Base-by-base conservation (phyloP, 139 green algal species). In the Mychonastes homosphaera region DNA sequence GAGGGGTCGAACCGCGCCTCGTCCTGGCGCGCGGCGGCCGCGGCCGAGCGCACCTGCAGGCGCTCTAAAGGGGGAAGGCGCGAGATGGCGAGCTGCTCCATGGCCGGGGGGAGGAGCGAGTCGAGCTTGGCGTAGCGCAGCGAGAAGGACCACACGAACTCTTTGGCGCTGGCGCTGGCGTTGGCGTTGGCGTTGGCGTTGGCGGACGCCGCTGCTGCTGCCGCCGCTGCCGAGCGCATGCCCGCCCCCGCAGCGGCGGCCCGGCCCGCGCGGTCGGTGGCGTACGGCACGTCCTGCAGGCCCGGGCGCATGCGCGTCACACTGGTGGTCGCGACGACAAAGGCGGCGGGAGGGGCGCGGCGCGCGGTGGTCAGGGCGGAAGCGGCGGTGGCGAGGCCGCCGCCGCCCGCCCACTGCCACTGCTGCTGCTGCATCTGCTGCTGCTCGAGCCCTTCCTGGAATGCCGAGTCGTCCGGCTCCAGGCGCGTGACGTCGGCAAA, bases 1-100 rank as follows among this genome's bases (percentile, higher is more conserved):
- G 64, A 80, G 34, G 71, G 57, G 71, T 95, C 86, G 69, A 95
- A 95, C 0, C 18, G 47, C 12, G 58, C 57, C 1, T 55, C 64
- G 40, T 78, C 74, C 56, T 81, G 75, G 4, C 73, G 69, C 19
- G 62, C 35, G 15, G 62, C 63, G 16, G 71, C 69, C 21, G 67
- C 29, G 6, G 56, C 70, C 66, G 84, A 57, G 43, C 70, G 24
- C n/a, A 53, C 19, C 30, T 36, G 50, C 43, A 59, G 30, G 46
- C 61, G 36, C 21, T 67, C 61, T 16, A 19, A 13, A 32, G 50
- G 19, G 27, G 75, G 80, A 67, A 85, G 63, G 18, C 79, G 51
- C 38, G 60, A 56, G 13, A 70, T 48, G 18, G 71, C 68, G 71
- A 91, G 72, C 63, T 87, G 79, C 53, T 81, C 71, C 56, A 81